Evolutionary conservation across 179 eudicot genomes (phyloP).

Genomic region (Beta lomatogona): DNA sequence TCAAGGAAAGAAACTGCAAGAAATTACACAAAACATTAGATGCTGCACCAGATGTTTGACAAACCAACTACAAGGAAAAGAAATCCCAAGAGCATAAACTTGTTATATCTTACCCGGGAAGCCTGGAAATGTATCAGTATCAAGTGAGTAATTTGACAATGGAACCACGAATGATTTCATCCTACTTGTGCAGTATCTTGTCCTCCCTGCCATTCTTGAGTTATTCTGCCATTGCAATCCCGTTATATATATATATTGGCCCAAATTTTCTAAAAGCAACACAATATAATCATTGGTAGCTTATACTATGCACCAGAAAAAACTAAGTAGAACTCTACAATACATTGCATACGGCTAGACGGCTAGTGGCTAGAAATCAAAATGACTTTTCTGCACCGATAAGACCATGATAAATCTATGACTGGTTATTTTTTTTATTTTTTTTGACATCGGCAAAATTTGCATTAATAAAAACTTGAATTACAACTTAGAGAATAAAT

Average conservation of each 20-base stretch:
- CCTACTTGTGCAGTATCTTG: conserved; percentile 83
- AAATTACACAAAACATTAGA: conserved; percentile 13
- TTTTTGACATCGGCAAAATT: too few species aligned
- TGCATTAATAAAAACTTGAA: too few species aligned
- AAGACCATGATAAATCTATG: too few species aligned
- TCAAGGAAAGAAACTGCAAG: conserved; percentile 94
- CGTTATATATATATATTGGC: not conserved
- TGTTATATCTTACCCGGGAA: conserved; percentile 38
- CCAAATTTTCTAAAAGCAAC: too few species aligned
- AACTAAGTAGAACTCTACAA: too few species aligned
- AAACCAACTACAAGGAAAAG: not conserved
- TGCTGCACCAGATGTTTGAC: conserved; percentile 11
- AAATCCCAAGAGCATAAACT: not conserved
- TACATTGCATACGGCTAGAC: too few species aligned
- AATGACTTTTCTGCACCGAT: too few species aligned
- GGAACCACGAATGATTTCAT: conserved; percentile 88
- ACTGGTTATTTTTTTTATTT: too few species aligned
- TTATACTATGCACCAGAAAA: too few species aligned
- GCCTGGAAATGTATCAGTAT: conserved; percentile 75
- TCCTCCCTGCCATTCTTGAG: conserved; percentile 76
- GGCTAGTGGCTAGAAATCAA: too few species aligned
- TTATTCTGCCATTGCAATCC: conserved; percentile 54
- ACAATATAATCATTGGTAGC: too few species aligned
- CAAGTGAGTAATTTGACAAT: conserved; percentile 71
- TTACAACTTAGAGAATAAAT: too few species aligned